phyloP scores from a whole-genome alignment of 1,284 basidiomycete genomes.

The Rhodotorula sp. region DNA sequence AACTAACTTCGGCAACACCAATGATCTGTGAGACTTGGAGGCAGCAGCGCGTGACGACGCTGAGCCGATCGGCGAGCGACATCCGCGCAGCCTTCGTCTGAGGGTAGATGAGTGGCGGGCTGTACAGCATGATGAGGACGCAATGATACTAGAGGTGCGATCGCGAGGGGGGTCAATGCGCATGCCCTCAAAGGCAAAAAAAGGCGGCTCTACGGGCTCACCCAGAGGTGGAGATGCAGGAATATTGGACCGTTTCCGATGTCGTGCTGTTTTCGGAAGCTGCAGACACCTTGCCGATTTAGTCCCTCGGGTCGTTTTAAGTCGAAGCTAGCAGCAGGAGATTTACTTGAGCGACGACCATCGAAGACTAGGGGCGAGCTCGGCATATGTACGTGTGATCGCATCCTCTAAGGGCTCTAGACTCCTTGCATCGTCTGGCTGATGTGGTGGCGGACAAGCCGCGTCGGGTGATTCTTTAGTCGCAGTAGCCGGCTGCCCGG shows the following conservation, averaged over 20 bases:
- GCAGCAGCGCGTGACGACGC: slow-evolving; percentile 1
- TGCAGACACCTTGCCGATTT: not conserved
- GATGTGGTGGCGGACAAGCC: not conserved
- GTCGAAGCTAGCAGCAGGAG: not conserved
- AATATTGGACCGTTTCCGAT: slow-evolving; percentile 1
- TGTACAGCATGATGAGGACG: slow-evolving; percentile 14
- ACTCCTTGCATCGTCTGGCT: not conserved
- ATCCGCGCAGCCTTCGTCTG: not conserved
- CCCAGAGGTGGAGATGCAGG: slow-evolving; percentile 13
- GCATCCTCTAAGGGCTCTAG: slow-evolving; percentile 4
- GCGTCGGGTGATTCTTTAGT: not conserved
- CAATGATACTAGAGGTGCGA: not conserved
- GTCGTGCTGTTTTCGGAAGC: not conserved
- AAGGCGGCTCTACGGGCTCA: not conserved
- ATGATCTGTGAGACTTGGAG: slow-evolving; percentile 4
- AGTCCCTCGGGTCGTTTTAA: not conserved
- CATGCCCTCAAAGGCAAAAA: no score
- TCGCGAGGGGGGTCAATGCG: not conserved
- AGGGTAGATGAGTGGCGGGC: slow-evolving; percentile 4
- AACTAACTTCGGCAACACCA: not conserved
- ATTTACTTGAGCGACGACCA: slow-evolving; percentile 5
- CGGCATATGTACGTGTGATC: not conserved
- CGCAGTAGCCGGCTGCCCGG: not conserved
- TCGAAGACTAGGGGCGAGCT: not conserved
- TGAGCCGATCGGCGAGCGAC: slow-evolving; percentile 10